Percentiles rank a stretch among this genome's conserved stretches.
phyloP scores from a whole-genome alignment of 2,329 filamentous ascomycete species.

The Ophiocordyceps australis region DNA sequence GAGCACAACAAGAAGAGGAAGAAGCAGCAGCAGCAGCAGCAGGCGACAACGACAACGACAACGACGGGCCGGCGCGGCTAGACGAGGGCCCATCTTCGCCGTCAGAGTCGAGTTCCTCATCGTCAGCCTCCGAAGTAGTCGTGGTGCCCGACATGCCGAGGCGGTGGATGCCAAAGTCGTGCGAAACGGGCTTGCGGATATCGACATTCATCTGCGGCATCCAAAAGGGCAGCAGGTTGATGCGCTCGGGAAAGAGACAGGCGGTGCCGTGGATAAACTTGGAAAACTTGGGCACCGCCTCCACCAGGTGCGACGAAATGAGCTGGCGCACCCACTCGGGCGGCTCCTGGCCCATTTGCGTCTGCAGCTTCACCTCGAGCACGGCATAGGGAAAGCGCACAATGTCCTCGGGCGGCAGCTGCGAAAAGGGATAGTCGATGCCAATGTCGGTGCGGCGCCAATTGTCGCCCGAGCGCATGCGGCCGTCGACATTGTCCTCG shows the following conservation, averaged over 20 bases:
- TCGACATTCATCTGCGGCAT: conserved; percentile 97
- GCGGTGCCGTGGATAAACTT: conserved; percentile 97
- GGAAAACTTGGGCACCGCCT: conserved; percentile 97
- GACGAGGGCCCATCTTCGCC: conserved; percentile 28
- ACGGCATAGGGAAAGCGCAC: conserved; percentile 92
- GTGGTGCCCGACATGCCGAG: conserved; percentile 57
- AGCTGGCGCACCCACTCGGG: conserved; percentile 94
- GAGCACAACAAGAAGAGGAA: conserved; percentile 18
- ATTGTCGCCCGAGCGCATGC: conserved; percentile 60
- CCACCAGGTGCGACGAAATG: conserved; percentile 82
- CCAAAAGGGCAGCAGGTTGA: conserved; percentile 89
- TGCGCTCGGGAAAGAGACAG: conserved; percentile 68
- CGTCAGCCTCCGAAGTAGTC: conserved; percentile 61
- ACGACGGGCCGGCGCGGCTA: conserved; percentile 4
- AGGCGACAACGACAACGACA: conserved; percentile 21
- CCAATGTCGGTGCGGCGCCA: conserved; percentile 97
- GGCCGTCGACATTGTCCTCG: conserved; percentile 85
- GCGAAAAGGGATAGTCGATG: conserved; percentile 84
- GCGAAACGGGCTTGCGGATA: conserved; percentile 79
- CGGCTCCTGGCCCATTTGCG: conserved; percentile 83
- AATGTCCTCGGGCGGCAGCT: conserved; percentile 69
- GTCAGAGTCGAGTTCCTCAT: conserved; percentile 52
- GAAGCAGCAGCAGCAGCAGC: conserved; percentile 17
- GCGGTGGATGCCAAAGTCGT: conserved; percentile 80
- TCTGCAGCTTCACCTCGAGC: conserved; percentile 94